Evolutionary conservation across 352 stramenopile genomes (phyloP).

Genomic region (Achlya hypogyna): DNA sequence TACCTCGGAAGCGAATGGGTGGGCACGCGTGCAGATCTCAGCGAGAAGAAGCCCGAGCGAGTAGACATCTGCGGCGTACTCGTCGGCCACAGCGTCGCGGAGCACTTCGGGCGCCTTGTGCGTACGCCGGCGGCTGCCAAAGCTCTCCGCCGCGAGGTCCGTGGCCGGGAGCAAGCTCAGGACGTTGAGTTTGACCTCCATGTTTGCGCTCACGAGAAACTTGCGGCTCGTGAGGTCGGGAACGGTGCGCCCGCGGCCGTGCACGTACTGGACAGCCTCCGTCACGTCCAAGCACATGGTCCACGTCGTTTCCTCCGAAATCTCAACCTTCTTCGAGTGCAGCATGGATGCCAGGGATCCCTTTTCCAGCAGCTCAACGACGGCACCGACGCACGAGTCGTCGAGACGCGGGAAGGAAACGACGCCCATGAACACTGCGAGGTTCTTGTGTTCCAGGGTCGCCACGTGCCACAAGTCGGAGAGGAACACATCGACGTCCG

Average conservation of each 20-base stretch:
- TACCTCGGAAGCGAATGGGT: conserved; percentile 28
- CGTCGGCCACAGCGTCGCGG: conserved; percentile 34
- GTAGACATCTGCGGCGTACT: conserved; percentile 48
- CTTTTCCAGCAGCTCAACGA: conserved; percentile 1
- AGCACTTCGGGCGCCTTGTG: conserved; percentile 50
- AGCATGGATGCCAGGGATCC: neutral
- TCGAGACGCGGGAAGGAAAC: neutral
- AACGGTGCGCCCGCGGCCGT: conserved; percentile 36
- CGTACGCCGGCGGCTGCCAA: conserved; percentile 40
- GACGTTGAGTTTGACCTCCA: conserved; percentile 49
- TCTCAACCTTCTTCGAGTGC: neutral
- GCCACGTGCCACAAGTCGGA: neutral
- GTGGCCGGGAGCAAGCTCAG: conserved; percentile 43
- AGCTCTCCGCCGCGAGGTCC: conserved; percentile 21
- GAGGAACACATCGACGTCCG: neutral
- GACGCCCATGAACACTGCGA: neutral
- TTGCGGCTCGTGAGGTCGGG: conserved; percentile 45
- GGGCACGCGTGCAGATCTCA: conserved; percentile 44
- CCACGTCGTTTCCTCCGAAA: neutral
- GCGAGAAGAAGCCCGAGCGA: conserved; percentile 50
- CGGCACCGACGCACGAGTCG: neutral
- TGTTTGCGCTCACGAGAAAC: conserved; percentile 39
- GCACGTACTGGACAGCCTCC: conserved; percentile 47
- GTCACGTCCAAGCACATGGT: conserved; percentile 65
- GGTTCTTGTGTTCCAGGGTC: conserved; percentile 1